Evolutionary conservation across 805 yeast genomes (phyloP).

Genomic region (Millerozyma acaciae): DNA sequence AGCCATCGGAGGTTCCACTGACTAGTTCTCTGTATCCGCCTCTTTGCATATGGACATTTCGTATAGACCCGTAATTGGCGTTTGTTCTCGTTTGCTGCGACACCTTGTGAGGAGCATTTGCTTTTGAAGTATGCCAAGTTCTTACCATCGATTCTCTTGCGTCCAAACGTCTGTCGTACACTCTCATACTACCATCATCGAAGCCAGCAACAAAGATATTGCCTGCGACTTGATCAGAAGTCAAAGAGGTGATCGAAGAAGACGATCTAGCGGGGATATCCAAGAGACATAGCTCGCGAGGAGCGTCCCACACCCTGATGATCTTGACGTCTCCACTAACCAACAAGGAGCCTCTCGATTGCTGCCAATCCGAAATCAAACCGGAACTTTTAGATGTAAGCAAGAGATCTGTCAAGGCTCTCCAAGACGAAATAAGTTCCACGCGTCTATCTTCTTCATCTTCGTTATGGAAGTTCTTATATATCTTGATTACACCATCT

Average conservation of each 20-base stretch:
- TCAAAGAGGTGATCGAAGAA: conserved; percentile 79
- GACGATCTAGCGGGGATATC: conserved; percentile 92
- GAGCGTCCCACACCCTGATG: conserved; percentile 94
- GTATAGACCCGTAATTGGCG: conserved; percentile 49
- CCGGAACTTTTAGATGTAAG: conserved; percentile 81
- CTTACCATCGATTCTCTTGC: conserved; percentile 82
- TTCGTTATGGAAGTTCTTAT: conserved; percentile 64
- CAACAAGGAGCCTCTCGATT: conserved; percentile 82
- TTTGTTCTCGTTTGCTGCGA: conserved; percentile 16
- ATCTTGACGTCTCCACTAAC: conserved; percentile 95
- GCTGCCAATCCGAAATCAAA: conserved; percentile 93
- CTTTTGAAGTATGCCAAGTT: conserved; percentile 56
- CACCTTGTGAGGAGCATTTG: conserved; percentile 14
- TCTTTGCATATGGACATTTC: conserved; percentile 89
- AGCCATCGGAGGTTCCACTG: conserved; percentile 79
- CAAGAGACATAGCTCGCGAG: conserved; percentile 77
- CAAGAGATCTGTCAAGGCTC: conserved; percentile 83
- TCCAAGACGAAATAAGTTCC: conserved; percentile 81
- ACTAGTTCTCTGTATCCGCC: conserved; percentile 92
- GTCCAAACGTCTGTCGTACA: conserved; percentile 85
- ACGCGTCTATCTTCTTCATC: conserved; percentile 34
- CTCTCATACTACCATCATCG: conserved; percentile 83
- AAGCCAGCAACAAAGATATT: conserved; percentile 88
- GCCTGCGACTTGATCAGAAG: conserved; percentile 95
- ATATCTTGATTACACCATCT: conserved; percentile 90